Evolutionary conservation across 2,329 filamentous ascomycete species (phyloP).

Genomic region (Talaromyces sp.): DNA sequence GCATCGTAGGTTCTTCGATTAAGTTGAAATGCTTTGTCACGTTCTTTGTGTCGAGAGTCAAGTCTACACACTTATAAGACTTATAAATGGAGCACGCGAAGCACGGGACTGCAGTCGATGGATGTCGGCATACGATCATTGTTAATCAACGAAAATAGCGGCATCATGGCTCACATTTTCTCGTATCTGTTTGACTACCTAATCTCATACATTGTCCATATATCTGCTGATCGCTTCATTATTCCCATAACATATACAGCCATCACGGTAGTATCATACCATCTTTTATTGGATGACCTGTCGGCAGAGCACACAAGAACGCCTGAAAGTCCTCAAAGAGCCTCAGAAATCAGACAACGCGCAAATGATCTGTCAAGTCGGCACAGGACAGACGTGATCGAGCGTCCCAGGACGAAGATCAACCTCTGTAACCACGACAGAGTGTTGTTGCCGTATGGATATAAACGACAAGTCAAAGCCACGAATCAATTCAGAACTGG

Average conservation of each 20-base stretch:
- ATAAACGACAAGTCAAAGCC: not conserved
- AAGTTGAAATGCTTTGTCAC: too few relatives aligned
- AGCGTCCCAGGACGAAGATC: not conserved
- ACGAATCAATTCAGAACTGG: too few relatives aligned
- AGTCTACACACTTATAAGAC: too few relatives aligned
- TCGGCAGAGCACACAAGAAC: not conserved
- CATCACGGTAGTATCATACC: not conserved
- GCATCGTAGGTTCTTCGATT: not conserved
- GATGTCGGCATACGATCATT: not conserved
- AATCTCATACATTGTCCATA: constrained; percentile 14
- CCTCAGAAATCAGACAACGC: not conserved
- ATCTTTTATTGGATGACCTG: not conserved
- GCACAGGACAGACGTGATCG: not conserved
- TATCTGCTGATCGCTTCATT: constrained; percentile 8
- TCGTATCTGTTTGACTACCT: not conserved
- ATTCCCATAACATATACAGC: constrained; percentile 8
- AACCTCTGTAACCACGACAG: not conserved
- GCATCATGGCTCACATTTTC: not conserved
- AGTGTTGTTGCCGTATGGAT: not conserved
- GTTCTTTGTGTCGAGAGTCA: too few relatives aligned
- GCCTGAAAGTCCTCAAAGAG: not conserved
- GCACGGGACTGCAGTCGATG: not conserved
- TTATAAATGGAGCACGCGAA: too few relatives aligned
- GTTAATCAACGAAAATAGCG: not conserved
- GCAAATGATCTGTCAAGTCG: not conserved